Evolutionary conservation across 164 flowering plant species (phyloP).

Genomic region (Berberis thunbergii): DNA sequence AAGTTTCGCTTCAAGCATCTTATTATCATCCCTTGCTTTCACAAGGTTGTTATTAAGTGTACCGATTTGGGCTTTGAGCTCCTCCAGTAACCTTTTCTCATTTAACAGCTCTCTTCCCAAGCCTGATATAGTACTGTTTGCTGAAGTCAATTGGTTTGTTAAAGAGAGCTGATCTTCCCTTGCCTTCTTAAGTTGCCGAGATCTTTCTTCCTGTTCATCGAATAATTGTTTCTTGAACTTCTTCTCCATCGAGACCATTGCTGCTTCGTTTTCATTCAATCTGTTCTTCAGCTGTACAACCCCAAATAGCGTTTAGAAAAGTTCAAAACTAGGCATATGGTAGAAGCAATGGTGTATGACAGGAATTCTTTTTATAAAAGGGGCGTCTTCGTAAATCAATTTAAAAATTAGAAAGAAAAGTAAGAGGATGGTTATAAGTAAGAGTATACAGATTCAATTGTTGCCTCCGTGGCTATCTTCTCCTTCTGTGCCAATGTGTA

Average conservation of each 20-base stretch:
- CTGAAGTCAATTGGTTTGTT: slow-evolving; percentile 24
- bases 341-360: too few relatives aligned
- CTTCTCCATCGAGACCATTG: slow-evolving; percentile 23
- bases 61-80: slow-evolving; percentile 37
- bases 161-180: slow-evolving; percentile 33
- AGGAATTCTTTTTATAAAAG: too few relatives aligned
- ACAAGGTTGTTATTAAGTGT: slow-evolving; percentile 31
- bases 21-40: slow-evolving; percentile 39
- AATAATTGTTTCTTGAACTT: slow-evolving; percentile 23
- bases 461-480: slow-evolving; percentile 36
- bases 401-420: neutral
- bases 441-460: slow-evolving; percentile 59
- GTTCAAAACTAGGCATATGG: neutral
- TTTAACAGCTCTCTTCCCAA: slow-evolving; percentile 49
- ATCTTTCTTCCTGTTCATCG: slow-evolving; percentile 28
- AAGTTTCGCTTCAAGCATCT: slow-evolving; percentile 40
- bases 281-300: slow-evolving; percentile 44
- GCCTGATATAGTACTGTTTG: slow-evolving; percentile 32
- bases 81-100: slow-evolving; percentile 45
- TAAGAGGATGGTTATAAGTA: neutral
- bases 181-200: slow-evolving; percentile 19
- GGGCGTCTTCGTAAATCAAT: neutral
- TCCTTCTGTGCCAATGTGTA: slow-evolving; percentile 59
- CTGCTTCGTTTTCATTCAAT: slow-evolving; percentile 45
- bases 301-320: slow-evolving; percentile 5